Percentiles rank a stretch among this genome's conserved stretches.
phyloP scores from a whole-genome alignment of 352 stramenopile genomes.

The Stephanocyclus meneghinianus region DNA sequence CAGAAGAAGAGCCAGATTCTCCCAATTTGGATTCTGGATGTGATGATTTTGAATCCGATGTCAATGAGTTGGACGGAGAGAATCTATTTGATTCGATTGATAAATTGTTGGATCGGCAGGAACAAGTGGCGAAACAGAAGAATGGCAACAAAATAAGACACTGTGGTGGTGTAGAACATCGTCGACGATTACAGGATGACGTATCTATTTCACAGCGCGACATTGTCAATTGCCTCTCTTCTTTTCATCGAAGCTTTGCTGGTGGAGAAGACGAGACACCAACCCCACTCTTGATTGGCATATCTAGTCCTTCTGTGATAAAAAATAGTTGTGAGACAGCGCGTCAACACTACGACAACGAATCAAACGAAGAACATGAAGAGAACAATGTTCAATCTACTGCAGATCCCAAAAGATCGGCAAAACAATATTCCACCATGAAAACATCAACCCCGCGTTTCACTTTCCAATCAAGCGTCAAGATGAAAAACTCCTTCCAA shows the following conservation, averaged over 20 bases:
- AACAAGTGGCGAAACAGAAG: constrained; percentile 7
- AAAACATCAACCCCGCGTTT: constrained; percentile 20
- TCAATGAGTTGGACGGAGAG: constrained; percentile 8
- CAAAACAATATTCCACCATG: constrained; percentile 16
- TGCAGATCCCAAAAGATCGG: background rate
- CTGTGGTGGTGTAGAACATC: background rate
- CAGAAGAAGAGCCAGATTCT: background rate
- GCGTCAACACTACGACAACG: background rate
- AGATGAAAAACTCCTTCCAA: background rate
- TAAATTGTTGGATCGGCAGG: constrained; percentile 18
- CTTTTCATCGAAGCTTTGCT: background rate
- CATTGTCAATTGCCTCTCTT: background rate
- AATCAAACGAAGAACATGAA: constrained; percentile 2
- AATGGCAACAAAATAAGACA: background rate
- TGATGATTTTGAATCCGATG: background rate
- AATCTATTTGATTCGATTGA: constrained; percentile 49
- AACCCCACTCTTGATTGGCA: background rate
- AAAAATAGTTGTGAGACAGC: background rate
- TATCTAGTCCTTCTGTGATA: background rate
- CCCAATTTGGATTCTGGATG: background rate
- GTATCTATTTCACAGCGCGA: background rate
- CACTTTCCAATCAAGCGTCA: constrained; percentile 11
- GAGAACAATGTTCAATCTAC: background rate
- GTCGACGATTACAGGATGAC: background rate
- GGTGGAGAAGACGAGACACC: background rate